Evolutionary conservation across 176 grass and related monocot genomes (phyloP).

Genomic region (Alloteropsis semialata): DNA sequence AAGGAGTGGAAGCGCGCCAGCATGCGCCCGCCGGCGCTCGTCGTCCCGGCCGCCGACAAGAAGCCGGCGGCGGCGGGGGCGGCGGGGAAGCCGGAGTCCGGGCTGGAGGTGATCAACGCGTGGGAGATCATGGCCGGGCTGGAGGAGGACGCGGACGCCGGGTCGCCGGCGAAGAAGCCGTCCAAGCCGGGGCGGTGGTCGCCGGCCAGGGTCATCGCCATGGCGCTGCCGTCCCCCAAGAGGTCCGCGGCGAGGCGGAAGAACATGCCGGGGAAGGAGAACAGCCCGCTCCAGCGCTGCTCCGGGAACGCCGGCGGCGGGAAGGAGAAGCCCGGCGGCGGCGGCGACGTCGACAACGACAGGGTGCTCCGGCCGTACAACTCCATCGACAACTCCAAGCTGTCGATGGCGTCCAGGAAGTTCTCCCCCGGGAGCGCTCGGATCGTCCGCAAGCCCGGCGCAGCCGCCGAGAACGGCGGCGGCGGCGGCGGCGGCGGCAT

Average conservation of each 20-base stretch:
- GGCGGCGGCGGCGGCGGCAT: not conserved
- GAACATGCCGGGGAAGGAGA: constrained; percentile 74
- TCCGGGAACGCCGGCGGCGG: not conserved
- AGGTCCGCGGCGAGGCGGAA: constrained; percentile 33
- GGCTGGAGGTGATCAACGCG: constrained; percentile 80
- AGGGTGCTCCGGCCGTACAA: constrained; percentile 64
- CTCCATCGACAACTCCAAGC: constrained; percentile 77
- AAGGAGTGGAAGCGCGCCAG: constrained; percentile 53
- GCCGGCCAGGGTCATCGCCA: constrained; percentile 46
- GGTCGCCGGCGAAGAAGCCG: constrained; percentile 69
- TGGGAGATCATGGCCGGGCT: constrained; percentile 95
- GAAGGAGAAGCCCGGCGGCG: constrained; percentile 27
- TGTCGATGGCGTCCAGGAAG: constrained; percentile 50
- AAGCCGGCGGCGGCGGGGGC: not conserved
- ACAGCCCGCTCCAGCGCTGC: constrained; percentile 63
- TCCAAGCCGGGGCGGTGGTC: constrained; percentile 58
- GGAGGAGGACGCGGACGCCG: constrained; percentile 40
- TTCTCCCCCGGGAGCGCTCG: constrained; percentile 55
- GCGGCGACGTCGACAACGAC: constrained; percentile 40
- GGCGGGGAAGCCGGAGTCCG: constrained; percentile 36
- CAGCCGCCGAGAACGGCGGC: constrained; percentile 1
- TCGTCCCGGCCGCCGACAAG: constrained; percentile 44
- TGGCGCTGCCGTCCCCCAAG: constrained; percentile 57
- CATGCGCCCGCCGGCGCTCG: constrained; percentile 43
- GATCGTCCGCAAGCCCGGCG: constrained; percentile 43